phyloP scores from a whole-genome alignment of 1,284 basidiomycete species.

The Fomitopsis palustris region DNA sequence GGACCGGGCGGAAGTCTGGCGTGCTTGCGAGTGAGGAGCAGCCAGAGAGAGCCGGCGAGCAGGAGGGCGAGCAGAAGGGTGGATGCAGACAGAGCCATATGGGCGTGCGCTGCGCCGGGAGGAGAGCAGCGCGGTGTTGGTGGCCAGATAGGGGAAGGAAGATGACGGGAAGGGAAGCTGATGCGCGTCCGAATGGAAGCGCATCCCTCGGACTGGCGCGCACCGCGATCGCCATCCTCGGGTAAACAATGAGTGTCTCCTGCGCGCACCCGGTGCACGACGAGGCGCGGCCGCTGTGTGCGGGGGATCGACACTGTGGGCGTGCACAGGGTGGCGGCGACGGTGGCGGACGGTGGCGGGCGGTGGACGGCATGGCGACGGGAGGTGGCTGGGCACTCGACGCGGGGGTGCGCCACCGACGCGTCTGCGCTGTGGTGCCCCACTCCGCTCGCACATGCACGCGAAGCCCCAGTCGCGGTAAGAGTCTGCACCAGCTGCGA shows the following conservation, averaged over 20 bases:
- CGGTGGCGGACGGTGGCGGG: neutral
- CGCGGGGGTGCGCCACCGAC: neutral
- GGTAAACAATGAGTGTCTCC: too few species aligned
- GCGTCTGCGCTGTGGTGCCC: neutral
- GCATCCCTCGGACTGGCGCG: too few species aligned
- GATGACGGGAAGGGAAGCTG: too few species aligned
- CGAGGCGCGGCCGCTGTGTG: too few species aligned
- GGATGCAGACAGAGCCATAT: neutral
- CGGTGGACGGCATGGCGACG: neutral
- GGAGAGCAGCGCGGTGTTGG: neutral
- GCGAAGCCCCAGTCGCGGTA: too few species aligned
- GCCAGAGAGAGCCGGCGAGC: neutral
- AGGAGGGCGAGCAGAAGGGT: neutral
- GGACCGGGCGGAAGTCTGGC: conserved; percentile 15
- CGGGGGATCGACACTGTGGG: too few species aligned
- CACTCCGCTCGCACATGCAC: neutral
- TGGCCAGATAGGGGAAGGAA: too few species aligned
- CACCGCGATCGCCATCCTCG: too few species aligned
- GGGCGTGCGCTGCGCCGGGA: neutral
- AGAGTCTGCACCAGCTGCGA: neutral
- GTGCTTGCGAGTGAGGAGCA: neutral
- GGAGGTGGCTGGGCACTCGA: neutral
- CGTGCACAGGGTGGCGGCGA: neutral
- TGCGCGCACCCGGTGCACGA: too few species aligned
- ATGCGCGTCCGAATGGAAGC: too few species aligned